Base-by-base conservation (phyloP, 1,284 basidiomycete species). In the Marasmius tenuissimus region DNA sequence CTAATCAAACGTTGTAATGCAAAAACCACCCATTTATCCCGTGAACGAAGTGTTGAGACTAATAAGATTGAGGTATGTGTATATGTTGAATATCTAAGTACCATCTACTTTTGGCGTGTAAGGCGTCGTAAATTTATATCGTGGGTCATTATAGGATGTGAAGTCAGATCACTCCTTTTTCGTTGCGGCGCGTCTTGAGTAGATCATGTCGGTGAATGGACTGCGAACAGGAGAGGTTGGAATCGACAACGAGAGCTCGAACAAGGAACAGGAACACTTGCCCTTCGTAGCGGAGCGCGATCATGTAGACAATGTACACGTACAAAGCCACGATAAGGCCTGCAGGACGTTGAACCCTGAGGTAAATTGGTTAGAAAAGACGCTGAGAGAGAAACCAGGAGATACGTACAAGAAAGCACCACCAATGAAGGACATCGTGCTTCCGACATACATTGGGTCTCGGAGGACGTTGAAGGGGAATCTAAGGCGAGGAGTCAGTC, bases 401-500 rank as follows among this genome's bases (percentile, higher is more conserved):
- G 2, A 38, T 35, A 74, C 85, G 69, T 64, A 92, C 93, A 93
- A 96, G 37, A 97, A 80, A 0, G 94, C 90, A 1, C 87, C 89
- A 22, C 89, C 94, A 55, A 86, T 77, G 77, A 97, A 97, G 68
- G 88, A 93, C 78, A 97, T 78, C 10, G 93, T 94, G 71, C 91
- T 94, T 7, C 95, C 95, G 55, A 93, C 90, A 71, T 98, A 98
- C 97, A 98, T 98, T 0, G 97, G 97, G 76, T 98, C 91, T 49
- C 87, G 83, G 62, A 97, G 83, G 57, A 98, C 85, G 72, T 97
- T 97, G 84, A 98, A 99, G 0, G 97, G 97, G 80, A 99, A 99
- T 20, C 81, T 80, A 57, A 22, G 11, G 3, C 2, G 22, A 14
- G 35, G 8, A 6, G 33, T 34, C 14, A 37, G 20, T 20, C 9